Evolutionary conservation across 306 rosid species (phyloP), one percentile per base, ranked within the genome.

Genomic region (Macrotyloma uniflorum): DNA sequence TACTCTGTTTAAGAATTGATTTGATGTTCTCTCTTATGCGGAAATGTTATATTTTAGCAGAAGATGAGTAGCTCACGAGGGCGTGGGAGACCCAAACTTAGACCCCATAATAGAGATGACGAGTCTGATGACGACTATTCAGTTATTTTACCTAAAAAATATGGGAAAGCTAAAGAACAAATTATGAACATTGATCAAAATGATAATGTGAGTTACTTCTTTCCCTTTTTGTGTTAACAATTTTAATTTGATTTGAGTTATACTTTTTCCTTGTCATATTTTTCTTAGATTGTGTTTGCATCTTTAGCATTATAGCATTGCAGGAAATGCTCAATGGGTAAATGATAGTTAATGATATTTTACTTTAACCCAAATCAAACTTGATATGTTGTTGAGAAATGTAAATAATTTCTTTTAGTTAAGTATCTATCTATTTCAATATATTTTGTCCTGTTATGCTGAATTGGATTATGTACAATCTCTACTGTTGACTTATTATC

Each of bases 61-160:
- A 89, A 67, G 22, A 95, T 95, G 99, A 93, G 96, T 91, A 89
- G 97, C 81, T 80, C 91, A 87, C 91, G 93, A 89, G 96, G 91
- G 70, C 96, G 99, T 5, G 97, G 81, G 79, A 85, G 98, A 83
- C 89, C 98, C 15, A 97, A 89, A 38, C 93, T 91, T 59, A 88
- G 83, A 79, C 98, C 97, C 13, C 28, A 86, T 49, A 92, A 92
- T 79, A 88, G 85, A 65, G 51, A 89, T 4, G 97, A 95, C 3
- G 97, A 91, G 18, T 95, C 98, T 30, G 98, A 92, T 26, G 99
- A 95, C 5, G 98, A 36, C 1, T 10, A 95, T 35, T 85, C 83
- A 33, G 98, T 92, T 64, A 72, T 86, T 77, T 77, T 86, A 61
- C 87, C 82, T 38, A 86, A 89, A 63, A 89, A 81, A 61, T 80